phyloP scores from a whole-genome alignment of 257 asterid genomes.

The Parsonsia alboflavescens region DNA sequence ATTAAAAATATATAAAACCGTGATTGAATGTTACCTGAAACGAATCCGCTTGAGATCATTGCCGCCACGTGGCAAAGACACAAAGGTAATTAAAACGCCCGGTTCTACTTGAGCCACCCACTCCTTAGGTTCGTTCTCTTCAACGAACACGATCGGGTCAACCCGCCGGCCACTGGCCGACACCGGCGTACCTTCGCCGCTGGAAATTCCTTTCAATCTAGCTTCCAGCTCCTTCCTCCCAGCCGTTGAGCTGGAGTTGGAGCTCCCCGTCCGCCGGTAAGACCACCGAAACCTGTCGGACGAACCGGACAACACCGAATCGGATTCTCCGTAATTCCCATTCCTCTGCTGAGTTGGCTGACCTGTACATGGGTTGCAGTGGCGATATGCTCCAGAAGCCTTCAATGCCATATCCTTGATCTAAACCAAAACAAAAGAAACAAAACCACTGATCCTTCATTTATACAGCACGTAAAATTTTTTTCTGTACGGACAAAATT shows the following conservation, averaged over 20 bases:
- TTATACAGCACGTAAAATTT: not conserved
- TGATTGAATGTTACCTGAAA: constrained; percentile 54
- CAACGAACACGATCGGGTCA: constrained; percentile 77
- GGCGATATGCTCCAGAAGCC: constrained; percentile 91
- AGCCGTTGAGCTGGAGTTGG: constrained; percentile 54
- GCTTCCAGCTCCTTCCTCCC: constrained; percentile 91
- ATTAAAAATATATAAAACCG: not conserved
- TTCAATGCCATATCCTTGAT: constrained; percentile 93
- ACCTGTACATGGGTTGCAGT: constrained; percentile 69
- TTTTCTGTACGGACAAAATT: not conserved
- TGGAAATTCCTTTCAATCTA: constrained; percentile 81
- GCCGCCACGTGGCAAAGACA: constrained; percentile 91
- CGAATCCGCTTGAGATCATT: constrained; percentile 94
- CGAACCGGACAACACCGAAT: constrained; percentile 36
- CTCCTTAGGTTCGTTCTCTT: constrained; percentile 92
- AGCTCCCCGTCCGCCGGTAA: constrained; percentile 81
- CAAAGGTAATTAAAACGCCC: constrained; percentile 87
- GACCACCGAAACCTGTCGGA: constrained; percentile 78
- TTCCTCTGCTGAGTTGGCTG: constrained; percentile 38
- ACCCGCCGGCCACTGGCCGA: constrained; percentile 93
- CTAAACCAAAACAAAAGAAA: constrained; percentile 26
- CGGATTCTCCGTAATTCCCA: constrained; percentile 43
- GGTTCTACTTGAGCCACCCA: constrained; percentile 99
- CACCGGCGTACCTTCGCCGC: constrained; percentile 82
- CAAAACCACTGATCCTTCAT: not conserved